A percentile compares a stretch with the other conserved stretches of the same genome.
Evolutionary conservation across 2,329 filamentous ascomycete species (phyloP).

Genomic region (Cadophora sp.): DNA sequence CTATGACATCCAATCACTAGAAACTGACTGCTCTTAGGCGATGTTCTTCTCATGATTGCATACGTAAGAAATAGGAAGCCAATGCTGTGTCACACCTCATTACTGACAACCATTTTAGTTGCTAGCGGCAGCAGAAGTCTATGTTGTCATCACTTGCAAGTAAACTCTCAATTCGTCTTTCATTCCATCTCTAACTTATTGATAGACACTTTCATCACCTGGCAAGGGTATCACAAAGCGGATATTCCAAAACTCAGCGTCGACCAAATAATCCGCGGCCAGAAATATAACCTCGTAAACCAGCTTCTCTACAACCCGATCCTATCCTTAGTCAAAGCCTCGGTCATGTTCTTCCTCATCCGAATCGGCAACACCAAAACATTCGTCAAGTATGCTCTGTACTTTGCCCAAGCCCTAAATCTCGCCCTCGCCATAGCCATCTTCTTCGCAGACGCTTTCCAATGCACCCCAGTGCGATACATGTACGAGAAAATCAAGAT

Average conservation of each 20-base stretch:
- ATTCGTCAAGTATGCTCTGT: constrained; percentile 2
- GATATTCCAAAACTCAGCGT: constrained; percentile 17
- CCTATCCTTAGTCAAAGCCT: constrained; percentile 7
- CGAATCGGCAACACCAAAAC: constrained; percentile 11
- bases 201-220: constrained; percentile 11
- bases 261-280: neutral
- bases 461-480: constrained; percentile 15
- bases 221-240: constrained; percentile 9
- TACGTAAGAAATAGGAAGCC: neutral
- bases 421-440: constrained; percentile 18
- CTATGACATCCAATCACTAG: neutral
- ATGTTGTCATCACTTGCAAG: neutral
- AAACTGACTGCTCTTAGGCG: constrained; percentile 7
- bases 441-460: constrained; percentile 19
- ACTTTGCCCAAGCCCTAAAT: constrained; percentile 10
- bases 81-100: neutral
- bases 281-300: constrained; percentile 19
- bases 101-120: neutral
- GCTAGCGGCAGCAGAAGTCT: neutral
- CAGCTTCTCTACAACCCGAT: constrained; percentile 19
- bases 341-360: constrained; percentile 13
- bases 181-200: neutral
- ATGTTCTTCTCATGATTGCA: constrained; percentile 5
- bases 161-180: neutral
- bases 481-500: constrained; percentile 3